phyloP scores from a whole-genome alignment of 2,329 filamentous ascomycete genomes.

The Pochonia chlamydosporia region DNA sequence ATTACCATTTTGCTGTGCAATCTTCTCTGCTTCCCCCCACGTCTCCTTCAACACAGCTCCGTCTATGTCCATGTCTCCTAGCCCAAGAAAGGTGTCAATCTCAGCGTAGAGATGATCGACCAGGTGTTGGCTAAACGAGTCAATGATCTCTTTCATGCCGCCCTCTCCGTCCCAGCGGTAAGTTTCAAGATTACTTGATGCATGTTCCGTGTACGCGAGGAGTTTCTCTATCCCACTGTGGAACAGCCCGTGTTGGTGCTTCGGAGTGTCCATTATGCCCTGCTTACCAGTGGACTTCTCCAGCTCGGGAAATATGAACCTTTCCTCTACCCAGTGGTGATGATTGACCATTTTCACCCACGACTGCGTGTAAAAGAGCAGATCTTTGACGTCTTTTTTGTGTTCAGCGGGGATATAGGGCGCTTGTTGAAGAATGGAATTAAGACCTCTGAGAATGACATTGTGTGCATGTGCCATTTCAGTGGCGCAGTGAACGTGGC shows the following conservation, averaged over 20 bases:
- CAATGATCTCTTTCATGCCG: slow-evolving; percentile 19
- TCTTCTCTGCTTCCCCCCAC: slow-evolving; percentile 12
- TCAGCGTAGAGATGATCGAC: slow-evolving; percentile 22
- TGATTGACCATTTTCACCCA: slow-evolving; percentile 29
- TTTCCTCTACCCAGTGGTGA: slow-evolving; percentile 29
- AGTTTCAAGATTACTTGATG: slow-evolving; percentile 10
- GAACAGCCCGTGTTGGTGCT: slow-evolving; percentile 27
- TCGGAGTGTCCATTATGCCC: slow-evolving; percentile 24
- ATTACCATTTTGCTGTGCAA: slow-evolving; percentile 12
- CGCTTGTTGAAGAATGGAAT: slow-evolving; percentile 27
- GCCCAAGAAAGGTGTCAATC: slow-evolving; percentile 18
- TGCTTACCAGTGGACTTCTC: slow-evolving; percentile 21
- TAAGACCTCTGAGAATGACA: slow-evolving; percentile 23
- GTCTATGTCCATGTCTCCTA: slow-evolving; percentile 13
- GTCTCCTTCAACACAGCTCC: slow-evolving; percentile 11
- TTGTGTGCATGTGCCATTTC: slow-evolving; percentile 25
- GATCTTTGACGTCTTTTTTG: slow-evolving; percentile 3
- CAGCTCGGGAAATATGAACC: slow-evolving; percentile 26
- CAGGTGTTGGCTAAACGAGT: slow-evolving; percentile 15
- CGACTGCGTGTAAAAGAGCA: slow-evolving; percentile 20
- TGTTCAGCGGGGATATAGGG: slow-evolving; percentile 12
- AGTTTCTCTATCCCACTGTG: slow-evolving; percentile 21
- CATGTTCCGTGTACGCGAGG: slow-evolving; percentile 18
- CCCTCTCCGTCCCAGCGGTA: slow-evolving; percentile 17
- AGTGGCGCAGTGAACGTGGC: slow-evolving; percentile 7